These are phyloP conservation scores for Apiospora arundinis DNA, from an alignment of 2,329 filamentous ascomycete genomes.

Conservation along the genomic window DNA sequence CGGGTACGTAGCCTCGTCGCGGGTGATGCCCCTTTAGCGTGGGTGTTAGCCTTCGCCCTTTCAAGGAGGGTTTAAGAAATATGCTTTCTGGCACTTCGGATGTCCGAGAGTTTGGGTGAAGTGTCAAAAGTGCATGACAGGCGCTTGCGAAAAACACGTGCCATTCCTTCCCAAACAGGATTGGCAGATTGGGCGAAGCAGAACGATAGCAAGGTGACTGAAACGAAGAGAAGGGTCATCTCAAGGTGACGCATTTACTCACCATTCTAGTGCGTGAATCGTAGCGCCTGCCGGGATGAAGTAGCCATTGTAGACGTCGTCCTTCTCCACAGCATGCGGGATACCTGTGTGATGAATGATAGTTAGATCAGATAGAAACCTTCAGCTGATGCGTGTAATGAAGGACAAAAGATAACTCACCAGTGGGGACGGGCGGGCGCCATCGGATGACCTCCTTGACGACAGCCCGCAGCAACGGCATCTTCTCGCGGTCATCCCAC, in stretches of 20 bases:
- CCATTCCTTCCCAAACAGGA: too few species aligned
- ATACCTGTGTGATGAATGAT: conserved; percentile 42
- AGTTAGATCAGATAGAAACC: neutral
- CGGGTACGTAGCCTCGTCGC: conserved; percentile 47
- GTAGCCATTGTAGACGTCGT: conserved; percentile 56
- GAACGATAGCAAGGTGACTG: too few species aligned
- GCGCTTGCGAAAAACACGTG: neutral
- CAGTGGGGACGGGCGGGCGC: conserved; percentile 60
- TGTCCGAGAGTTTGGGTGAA: neutral
- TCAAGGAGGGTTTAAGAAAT: neutral
- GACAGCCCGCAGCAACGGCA: conserved; percentile 54
- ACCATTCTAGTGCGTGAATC: conserved; percentile 60
- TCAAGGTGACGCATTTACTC: conserved; percentile 29
- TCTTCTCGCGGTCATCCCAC: conserved; percentile 52
- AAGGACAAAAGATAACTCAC: conserved; percentile 35
- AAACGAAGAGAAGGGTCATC: neutral
- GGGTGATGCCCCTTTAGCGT: conserved; percentile 50
- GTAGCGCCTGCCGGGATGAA: conserved; percentile 58
- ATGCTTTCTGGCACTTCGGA: neutral
- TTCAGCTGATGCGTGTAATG: neutral
- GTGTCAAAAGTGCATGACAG: neutral
- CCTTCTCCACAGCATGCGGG: conserved; percentile 56
- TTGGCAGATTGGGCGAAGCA: neutral
- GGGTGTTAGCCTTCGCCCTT: conserved; percentile 31
- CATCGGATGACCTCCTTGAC: conserved; percentile 61